Conservation (phyloP, 2,329 filamentous ascomycete genomes). For the Trichoderma atrobrunneum region DNA sequence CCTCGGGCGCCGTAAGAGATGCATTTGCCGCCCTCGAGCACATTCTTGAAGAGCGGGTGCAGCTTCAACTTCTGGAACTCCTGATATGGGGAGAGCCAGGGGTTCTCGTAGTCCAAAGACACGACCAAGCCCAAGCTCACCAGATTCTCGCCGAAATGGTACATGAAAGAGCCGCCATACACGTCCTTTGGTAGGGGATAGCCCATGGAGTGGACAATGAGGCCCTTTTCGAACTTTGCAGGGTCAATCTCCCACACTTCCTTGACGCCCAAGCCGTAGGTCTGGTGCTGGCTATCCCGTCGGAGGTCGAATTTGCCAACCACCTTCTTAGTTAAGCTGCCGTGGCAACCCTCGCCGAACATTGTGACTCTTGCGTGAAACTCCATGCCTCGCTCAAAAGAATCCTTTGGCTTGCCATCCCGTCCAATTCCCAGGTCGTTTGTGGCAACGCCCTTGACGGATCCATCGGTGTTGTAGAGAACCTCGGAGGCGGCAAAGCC, state of each 20-base stretch:
- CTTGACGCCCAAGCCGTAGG: constrained; percentile 91
- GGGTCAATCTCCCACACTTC: constrained; percentile 97
- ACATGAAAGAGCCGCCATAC: constrained; percentile 98
- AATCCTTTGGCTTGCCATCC: constrained; percentile 80
- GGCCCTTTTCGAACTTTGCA: constrained; percentile 84
- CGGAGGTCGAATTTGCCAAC: constrained; percentile 91
- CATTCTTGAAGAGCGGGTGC: constrained; percentile 82
- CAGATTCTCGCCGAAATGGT: constrained; percentile 97
- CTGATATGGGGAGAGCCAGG: constrained; percentile 90
- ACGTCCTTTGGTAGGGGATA: constrained; percentile 86
- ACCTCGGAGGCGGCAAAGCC: constrained; percentile 95
- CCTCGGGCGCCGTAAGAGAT: constrained; percentile 93
- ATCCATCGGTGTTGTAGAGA: constrained; percentile 80
- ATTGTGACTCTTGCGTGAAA: constrained; percentile 91
- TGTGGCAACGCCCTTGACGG: constrained; percentile 90
- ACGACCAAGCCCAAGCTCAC: constrained; percentile 90
- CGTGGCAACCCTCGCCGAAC: constrained; percentile 93
- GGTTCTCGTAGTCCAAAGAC: constrained; percentile 92
- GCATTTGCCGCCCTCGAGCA: constrained; percentile 95
- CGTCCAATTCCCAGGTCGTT: constrained; percentile 87
- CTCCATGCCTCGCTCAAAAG: constrained; percentile 96
- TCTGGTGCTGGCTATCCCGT: constrained; percentile 86
- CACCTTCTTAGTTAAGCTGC: constrained; percentile 90
- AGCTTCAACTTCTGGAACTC: constrained; percentile 99
- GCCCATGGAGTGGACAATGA: constrained; percentile 86